Base-by-base conservation (phyloP, 345 rosid species). In the Viola odorata region DNA sequence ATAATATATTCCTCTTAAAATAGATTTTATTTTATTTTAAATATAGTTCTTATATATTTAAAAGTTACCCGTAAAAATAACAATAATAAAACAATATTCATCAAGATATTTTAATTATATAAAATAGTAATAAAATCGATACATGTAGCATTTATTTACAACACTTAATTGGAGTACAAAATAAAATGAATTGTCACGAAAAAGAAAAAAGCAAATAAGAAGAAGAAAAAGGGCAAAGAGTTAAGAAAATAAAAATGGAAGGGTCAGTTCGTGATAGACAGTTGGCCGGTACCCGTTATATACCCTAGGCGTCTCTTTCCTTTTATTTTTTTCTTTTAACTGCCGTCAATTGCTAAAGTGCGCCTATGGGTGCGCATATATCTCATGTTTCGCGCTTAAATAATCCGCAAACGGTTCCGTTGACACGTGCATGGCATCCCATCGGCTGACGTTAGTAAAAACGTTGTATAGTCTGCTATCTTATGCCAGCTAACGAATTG, bases 401-500 rank as follows among this genome's bases (percentile, higher is more conserved):
- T 40, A 14, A 40, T 50, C 62, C 13, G 55, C 60, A 47, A 69
- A 61, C 76, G 55, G 5, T 44, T 11, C 13, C 13, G 12, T 44
- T 44, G 49, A 36, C 15, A 36, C 4, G 50, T 58, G 67, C 50
- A 41, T 47, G 1, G 0, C 44, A 51, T 7, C 3, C 5, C 1
- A 0, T 0, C 3, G 0, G 61, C 3, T 8, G 61, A 80, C 61
- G 55, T 50, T 79, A 60, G 67, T 44, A 12, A 8, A n/a, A 0
- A 12, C 2, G 3, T 0, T 5, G 41, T 1, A 8, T 60, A 17
- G 4, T 13, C 57, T 50, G 40, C 77, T 82, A 87, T 41, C 40
- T 44, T 87, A 73, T 82, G 69, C 88, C 14, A 7, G 13, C 11
- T 50, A 57, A 41, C 12, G 51, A 62, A 65, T 73, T 50, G 65